These are phyloP conservation scores for Phanerochaete carnosa DNA, from an alignment of 768 basidiomycete genomes.

Conservation along the genomic window DNA sequence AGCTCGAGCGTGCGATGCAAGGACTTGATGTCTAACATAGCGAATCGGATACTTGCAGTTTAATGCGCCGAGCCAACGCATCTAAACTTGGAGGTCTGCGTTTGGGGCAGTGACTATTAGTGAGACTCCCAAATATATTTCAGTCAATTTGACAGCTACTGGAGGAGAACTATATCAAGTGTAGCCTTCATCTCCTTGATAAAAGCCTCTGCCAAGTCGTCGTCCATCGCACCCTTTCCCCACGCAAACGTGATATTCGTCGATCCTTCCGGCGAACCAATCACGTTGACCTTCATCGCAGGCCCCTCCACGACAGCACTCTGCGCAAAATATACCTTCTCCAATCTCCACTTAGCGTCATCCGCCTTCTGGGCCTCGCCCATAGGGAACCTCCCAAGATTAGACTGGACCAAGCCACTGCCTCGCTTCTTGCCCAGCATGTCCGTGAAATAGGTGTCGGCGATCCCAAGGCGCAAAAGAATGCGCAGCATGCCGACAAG, in stretches of 20 bases:
- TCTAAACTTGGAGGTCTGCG: too few species aligned
- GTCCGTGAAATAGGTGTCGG: background rate
- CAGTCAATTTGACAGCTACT: too few species aligned
- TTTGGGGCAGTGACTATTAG: too few species aligned
- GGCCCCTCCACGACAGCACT: slow-evolving; percentile 2
- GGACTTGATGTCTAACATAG: too few species aligned
- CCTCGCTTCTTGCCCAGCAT: slow-evolving; percentile 8
- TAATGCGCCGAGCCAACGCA: too few species aligned
- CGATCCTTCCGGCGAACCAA: slow-evolving; percentile 11
- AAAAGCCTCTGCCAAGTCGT: background rate
- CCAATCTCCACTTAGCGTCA: background rate
- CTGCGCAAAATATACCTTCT: slow-evolving; percentile 3
- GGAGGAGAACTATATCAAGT: too few species aligned
- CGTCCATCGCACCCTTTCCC: background rate
- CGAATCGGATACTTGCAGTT: too few species aligned
- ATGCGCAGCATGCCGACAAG: background rate
- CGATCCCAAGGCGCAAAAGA: background rate
- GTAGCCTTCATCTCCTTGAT: background rate
- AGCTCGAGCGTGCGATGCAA: too few species aligned
- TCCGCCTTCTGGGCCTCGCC: background rate
- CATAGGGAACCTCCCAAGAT: background rate
- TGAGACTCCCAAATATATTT: too few species aligned
- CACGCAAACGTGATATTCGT: background rate
- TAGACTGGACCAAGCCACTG: background rate
- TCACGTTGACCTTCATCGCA: slow-evolving; percentile 10